Percentiles rank a stretch among this genome's conserved stretches.
Conservation (phyloP, 176 grass and related monocot genomes). For the Saccharum spontaneum region DNA sequence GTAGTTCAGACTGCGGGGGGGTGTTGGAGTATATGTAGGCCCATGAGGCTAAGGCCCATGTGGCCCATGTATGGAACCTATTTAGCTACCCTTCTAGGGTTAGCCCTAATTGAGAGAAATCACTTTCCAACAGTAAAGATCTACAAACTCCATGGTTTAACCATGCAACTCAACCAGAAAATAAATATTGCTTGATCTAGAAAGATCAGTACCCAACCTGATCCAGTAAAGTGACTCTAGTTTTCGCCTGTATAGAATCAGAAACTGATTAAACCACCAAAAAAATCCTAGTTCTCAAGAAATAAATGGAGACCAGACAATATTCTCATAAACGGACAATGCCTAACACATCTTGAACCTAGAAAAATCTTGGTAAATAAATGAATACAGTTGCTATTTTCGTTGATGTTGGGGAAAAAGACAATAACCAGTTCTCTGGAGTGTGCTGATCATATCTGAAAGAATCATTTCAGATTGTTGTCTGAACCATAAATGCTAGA, state of each 20-base stretch:
- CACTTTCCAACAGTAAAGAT: too few species aligned
- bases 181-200: neutral
- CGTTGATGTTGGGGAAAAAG: conserved; percentile 5
- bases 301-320: neutral
- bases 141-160: neutral
- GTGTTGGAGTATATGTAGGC: too few species aligned
- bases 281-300: neutral
- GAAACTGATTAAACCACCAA: neutral
- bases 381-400: neutral
- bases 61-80: too few species aligned
- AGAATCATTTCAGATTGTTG: neutral
- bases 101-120: too few species aligned
- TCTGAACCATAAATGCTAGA: neutral
- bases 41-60: too few species aligned
- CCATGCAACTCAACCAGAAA: neutral
- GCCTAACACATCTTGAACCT: neutral
- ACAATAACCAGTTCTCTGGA: neutral
- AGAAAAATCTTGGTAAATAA: neutral
- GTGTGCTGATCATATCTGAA: neutral
- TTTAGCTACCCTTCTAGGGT: too few species aligned
- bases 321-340: neutral
- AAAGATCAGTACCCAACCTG: conserved; percentile 11
- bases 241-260: neutral
- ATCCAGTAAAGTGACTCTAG: neutral
- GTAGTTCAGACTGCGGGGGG: too few species aligned